Percentiles rank a stretch among this genome's conserved stretches.
Conservation (phyloP, 2,329 filamentous ascomycete species). For the Aspergillus viridinutans region DNA sequence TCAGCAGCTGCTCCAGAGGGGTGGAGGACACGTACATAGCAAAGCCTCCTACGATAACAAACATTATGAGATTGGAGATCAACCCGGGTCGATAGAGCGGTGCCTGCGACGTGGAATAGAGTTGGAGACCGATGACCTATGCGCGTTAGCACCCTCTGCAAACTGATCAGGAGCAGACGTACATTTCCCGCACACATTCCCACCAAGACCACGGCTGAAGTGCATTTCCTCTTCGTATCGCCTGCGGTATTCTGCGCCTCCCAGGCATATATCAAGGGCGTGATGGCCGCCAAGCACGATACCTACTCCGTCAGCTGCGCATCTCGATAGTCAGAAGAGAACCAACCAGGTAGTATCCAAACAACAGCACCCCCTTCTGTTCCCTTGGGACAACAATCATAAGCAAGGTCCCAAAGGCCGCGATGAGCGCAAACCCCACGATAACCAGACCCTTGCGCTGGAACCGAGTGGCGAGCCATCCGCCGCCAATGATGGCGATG, state of each 20-base stretch:
- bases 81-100: constrained; percentile 32
- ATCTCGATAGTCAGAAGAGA: rapidly evolving
- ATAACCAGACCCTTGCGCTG: constrained; percentile 46
- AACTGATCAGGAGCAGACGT: constrained; percentile 12
- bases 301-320: constrained; percentile 6
- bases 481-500: constrained; percentile 28
- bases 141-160: rapidly evolving
- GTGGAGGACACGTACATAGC: constrained; percentile 16
- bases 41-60: constrained; percentile 26
- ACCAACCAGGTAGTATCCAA: constrained; percentile 49
- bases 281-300: constrained; percentile 32
- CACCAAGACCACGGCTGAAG: constrained; percentile 27
- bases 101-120: constrained; percentile 32
- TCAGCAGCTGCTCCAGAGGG: neutral
- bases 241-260: constrained; percentile 35
- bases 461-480: constrained; percentile 41
- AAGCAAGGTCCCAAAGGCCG: constrained; percentile 43
- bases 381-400: constrained; percentile 47
- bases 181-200: constrained; percentile 37
- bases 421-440: constrained; percentile 34
- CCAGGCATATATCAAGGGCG: constrained; percentile 35
- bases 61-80: constrained; percentile 32
- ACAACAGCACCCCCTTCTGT: constrained; percentile 47
- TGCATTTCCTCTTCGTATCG: constrained; percentile 36
- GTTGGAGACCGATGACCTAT: constrained; percentile 28